Conservation (phyloP, 2,329 filamentous ascomycete genomes). For the Pseudogymnoascus sp. region DNA sequence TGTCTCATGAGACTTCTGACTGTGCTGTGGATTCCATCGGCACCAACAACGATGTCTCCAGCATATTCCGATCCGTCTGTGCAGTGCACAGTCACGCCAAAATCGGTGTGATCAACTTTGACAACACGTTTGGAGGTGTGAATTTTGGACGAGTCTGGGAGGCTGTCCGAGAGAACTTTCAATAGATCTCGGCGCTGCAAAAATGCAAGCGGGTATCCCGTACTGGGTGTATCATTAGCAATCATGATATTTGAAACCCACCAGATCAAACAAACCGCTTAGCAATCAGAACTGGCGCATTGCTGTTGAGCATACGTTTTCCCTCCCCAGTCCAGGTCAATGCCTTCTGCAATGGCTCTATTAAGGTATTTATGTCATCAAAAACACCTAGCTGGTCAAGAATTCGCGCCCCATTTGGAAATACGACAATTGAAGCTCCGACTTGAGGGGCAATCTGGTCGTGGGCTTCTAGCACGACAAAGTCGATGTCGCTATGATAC, state of each 20-base stretch:
- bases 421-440: conserved; percentile 41
- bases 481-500: conserved; percentile 40
- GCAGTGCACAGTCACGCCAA: conserved; percentile 16
- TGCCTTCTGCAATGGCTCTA: conserved; percentile 7
- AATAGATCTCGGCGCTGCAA: conserved; percentile 7
- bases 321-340: conserved; percentile 12
- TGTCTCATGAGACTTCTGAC: conserved; percentile 4
- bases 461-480: conserved; percentile 40
- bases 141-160: conserved; percentile 18
- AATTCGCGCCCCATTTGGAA: conserved; percentile 37
- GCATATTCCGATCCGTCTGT: conserved; percentile 19
- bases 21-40: conserved; percentile 23
- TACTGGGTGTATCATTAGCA: conserved; percentile 14
- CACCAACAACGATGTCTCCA: conserved; percentile 23
- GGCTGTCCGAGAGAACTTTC: conserved; percentile 15
- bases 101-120: conserved; percentile 9
- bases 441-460: conserved; percentile 36
- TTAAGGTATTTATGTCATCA: conserved; percentile 17
- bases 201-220: conserved; percentile 18
- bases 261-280: conserved; percentile 10
- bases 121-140: conserved; percentile 16
- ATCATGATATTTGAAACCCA: neutral
- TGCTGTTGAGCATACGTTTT: conserved; percentile 19
- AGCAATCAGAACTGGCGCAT: conserved; percentile 15
- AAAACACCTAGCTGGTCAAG: conserved; percentile 43